Evolutionary conservation across 2,329 filamentous ascomycete genomes (phyloP), one percentile per base, ranked within the genome.

Genomic region (Neonectria sp.): DNA sequence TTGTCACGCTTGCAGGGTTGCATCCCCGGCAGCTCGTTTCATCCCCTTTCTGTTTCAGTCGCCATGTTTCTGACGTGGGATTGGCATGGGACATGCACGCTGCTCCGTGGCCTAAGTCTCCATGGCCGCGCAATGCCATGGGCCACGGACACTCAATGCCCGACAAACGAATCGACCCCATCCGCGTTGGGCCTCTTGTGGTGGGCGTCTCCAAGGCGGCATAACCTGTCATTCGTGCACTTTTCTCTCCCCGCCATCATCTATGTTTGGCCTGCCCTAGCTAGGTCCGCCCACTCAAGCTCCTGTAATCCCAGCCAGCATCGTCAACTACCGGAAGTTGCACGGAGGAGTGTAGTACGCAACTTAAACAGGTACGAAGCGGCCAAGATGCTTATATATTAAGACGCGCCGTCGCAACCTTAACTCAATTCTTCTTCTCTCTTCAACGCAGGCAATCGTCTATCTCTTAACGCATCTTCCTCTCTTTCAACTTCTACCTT

Each of bases 1-100:
- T 13, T 11, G 35, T 27, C 46, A 17, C 24, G 48, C 48, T 31
- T 29, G 8, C 48, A n/a, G 15, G 51, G n/a, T 24, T 48, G 37
- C 55, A 48, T 55, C 48, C 62, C 48, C n/a, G 17, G 31, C 31
- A 33, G 6, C n/a, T 24, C 49, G 57, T 65, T 65, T 65, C 62
- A 60, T 40, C 62, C 55, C 62, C 31, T 49, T 35, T 37, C 55
- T 59, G 62, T 65, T 65, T 65, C 62, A 65, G 57, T 65, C 62
- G 45, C 55, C 29, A 17, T 49, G 62, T 65, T 48, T 60, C 55
- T 31, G 37, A 40, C 17, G 11, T 12, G 49, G 55, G 40, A 31
- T 21, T 40, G 37, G 37, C 15, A 21, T 15, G 48, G 55, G 29
- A 48, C 13, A 29, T 37, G 27, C 35, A 25, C 55, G 31, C 46